Base-by-base conservation (phyloP, 805 yeast genomes). In the Kluyveromyces siamensis region DNA sequence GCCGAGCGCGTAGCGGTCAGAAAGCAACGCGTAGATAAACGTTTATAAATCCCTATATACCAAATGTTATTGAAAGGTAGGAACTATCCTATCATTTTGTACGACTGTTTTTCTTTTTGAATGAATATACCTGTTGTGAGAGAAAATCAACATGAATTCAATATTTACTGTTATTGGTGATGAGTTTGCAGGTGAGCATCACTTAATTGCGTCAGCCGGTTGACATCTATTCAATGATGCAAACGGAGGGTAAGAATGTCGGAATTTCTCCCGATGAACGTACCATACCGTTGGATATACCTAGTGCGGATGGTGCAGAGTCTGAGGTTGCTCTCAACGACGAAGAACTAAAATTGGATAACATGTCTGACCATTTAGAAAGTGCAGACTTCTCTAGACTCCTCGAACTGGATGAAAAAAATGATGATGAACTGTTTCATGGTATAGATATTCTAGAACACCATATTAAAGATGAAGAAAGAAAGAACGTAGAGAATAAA, bases 1-100 rank as follows among this genome's bases (percentile, higher is more conserved):
- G 77, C 75, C 40, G 96, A 90, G 57, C 73, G 93, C 54, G 75
- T 74, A 44, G 76, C 73, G 49, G 81, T 84, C 11, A 73, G 89
- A 56, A 63, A 70, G 10, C 70, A 81, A 50, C 72, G 89, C 58
- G 72, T 82, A 2, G 68, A 64, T 41, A 59, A 50, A 39, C 38
- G 45, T 8, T 43, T 16, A 37, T 37, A 37, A n/a, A 37, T 18
- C 25, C 25, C 6, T 21, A 21, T 21, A 6, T 21, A 21, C 25
- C 6, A 21, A 21, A 21, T 21, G 25, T 6, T 21, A 4, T 21
- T 3, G 25, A 21, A 6, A 21, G 25, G 25, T 21, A 21, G 6
- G 6, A 7, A 18, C 3, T 39, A 7, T 13, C 8, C 2, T 39
- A 25, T 39, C 41, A 18, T 13, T 39, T 18, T 16, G n/a, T 8